Evolutionary conservation across 2,329 filamentous ascomycete genomes (phyloP), one percentile per base, ranked within the genome.

Genomic region (Alternaria viburni): DNA sequence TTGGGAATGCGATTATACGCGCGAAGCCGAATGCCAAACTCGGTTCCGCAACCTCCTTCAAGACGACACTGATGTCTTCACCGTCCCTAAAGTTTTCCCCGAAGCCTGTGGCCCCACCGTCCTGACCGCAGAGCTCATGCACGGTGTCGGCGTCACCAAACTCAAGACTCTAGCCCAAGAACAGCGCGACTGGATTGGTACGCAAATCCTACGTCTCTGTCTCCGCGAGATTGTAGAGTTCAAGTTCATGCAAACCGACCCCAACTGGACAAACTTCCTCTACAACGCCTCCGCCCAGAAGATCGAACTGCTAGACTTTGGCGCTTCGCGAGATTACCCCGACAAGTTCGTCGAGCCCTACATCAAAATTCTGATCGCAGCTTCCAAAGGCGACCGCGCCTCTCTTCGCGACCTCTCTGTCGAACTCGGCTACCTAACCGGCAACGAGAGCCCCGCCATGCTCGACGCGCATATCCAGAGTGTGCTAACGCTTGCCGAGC

Each of bases 181-280:
- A 54, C 93, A 98, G 79, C 89, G 91, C 64, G 93, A 99, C 83
- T 97, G 94, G 93, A 97, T 99, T 74, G 96, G 96, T 57, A 96
- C 93, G 0, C 92, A 98, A 74, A 92, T 98, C 69, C 87, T 98
- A 56, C 91, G 93, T 5, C 89, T 99, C 11, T 98, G 93, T 77
- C 86, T 98, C 43, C 90, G 94, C 62, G 96, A 98, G 82, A 95
- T 98, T 71, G 90, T 90, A 68, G 93, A 97, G 80, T 98, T 97
- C 87, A 90, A 86, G 64, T 98, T 97, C 83, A 99, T 99, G 96
- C 96, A 99, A 82, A 99, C 96, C 6, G 96, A 99, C 77, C 96
- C 96, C 44, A 99, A 99, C 84, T 99, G 96, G 96, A 98, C 95
- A 32, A 99, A 99, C 81, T 99, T 99, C 80, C 86, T 98, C 19